Conservation (phyloP, 345 rosid species). For the Gossypium stocksii region DNA sequence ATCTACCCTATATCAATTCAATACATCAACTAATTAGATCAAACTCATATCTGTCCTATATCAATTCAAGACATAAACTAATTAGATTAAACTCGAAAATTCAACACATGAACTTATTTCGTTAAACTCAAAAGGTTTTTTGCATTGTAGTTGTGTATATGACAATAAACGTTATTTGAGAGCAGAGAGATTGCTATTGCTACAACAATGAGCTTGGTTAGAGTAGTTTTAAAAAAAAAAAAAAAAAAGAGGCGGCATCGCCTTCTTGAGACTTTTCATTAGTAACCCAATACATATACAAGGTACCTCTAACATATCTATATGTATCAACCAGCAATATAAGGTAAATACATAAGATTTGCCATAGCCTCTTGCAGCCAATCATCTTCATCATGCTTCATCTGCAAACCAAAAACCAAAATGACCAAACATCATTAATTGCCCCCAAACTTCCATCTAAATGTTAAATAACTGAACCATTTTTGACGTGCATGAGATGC, state of each 20-base stretch:
- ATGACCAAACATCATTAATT: neutral
- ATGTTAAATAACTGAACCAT: no score
- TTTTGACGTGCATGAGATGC: no score
- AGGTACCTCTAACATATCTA: neutral
- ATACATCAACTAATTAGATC: no score
- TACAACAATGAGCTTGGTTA: no score
- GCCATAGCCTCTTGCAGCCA: constrained; percentile 88
- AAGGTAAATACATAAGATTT: constrained; percentile 59
- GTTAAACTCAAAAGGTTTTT: neutral
- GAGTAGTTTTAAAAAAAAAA: no score
- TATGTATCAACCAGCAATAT: constrained; percentile 27
- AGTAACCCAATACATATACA: neutral
- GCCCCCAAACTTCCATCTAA: neutral
- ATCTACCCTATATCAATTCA: no score
- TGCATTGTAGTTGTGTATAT: neutral
- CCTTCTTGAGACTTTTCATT: neutral
- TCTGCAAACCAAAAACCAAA: constrained; percentile 31
- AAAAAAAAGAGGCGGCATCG: no score
- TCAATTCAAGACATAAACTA: no score
- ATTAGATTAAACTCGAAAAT: no score
- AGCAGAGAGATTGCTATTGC: neutral
- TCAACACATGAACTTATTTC: neutral
- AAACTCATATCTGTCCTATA: no score
- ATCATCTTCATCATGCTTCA: constrained; percentile 56
- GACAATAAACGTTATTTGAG: neutral